phyloP scores from a whole-genome alignment of 1,284 basidiomycete genomes.

The Irpex sp. region DNA sequence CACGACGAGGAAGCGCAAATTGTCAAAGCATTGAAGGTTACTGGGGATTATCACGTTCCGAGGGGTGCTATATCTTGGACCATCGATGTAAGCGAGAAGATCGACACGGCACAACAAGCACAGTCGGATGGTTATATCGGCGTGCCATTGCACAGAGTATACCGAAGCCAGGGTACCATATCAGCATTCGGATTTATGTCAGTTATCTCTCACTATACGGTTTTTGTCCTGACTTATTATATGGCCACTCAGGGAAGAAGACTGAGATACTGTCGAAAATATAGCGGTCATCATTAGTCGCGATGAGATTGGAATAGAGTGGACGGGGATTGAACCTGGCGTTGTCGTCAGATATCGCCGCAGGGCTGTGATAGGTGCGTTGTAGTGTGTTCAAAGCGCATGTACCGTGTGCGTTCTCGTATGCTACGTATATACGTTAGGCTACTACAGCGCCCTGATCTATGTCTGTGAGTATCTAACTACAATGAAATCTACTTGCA shows the following conservation, averaged over 20 bases:
- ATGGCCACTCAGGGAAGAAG: neutral
- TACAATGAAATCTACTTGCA: too few relatives aligned
- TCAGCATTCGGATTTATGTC: neutral
- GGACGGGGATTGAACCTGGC: neutral
- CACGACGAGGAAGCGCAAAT: constrained; percentile 4
- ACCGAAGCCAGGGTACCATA: neutral
- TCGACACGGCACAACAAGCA: neutral
- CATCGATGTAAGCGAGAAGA: neutral
- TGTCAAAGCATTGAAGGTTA: constrained; percentile 22
- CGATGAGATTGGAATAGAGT: constrained; percentile 1
- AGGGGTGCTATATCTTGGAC: constrained; percentile 12
- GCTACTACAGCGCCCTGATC: too few relatives aligned
- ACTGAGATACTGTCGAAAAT: neutral
- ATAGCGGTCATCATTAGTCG: neutral
- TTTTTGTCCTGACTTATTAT: neutral
- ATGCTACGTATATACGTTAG: too few relatives aligned
- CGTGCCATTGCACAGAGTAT: neutral
- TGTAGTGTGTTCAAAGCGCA: too few relatives aligned
- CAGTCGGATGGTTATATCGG: neutral
- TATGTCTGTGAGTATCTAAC: too few relatives aligned
- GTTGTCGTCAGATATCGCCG: neutral
- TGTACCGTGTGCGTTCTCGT: too few relatives aligned
- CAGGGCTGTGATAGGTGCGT: too few relatives aligned
- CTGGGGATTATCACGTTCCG: constrained; percentile 23
- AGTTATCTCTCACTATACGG: neutral